Conservation (phyloP, 352 stramenopile genomes). For the Phytopythium ostracodes region DNA sequence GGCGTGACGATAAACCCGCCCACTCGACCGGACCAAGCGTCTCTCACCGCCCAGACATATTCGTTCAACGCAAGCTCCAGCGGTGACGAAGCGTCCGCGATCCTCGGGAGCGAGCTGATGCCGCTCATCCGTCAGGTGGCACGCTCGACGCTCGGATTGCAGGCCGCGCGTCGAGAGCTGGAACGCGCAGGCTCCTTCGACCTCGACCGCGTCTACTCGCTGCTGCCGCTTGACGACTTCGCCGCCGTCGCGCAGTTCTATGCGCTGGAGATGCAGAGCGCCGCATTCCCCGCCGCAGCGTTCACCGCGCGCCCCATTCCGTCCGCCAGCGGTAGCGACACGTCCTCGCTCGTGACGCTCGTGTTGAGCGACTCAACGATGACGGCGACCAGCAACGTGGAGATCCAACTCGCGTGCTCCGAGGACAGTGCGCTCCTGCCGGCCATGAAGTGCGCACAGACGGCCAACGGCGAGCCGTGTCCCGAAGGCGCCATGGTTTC, state of each 20-base stretch:
- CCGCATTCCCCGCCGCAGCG: constrained; percentile 26
- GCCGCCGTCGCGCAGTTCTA: constrained; percentile 32
- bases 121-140: constrained; percentile 26
- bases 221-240: constrained; percentile 31
- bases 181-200: constrained; percentile 24
- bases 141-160: constrained; percentile 18
- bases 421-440: constrained; percentile 21
- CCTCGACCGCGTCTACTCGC: constrained; percentile 28
- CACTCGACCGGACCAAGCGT: constrained; percentile 18
- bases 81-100: not conserved
- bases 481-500: not conserved
- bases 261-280: constrained; percentile 33
- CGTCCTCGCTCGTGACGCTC: constrained; percentile 15
- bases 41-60: constrained; percentile 3
- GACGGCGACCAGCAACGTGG: constrained; percentile 1
- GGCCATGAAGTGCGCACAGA: constrained; percentile 18
- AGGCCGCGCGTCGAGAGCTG: constrained; percentile 23
- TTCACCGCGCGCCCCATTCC: constrained; percentile 28
- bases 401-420: constrained; percentile 28
- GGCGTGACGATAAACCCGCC: constrained; percentile 28
- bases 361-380: constrained; percentile 15
- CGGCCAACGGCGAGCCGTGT: constrained; percentile 28
- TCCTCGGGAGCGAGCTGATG: constrained; percentile 23
- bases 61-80: constrained; percentile 4
- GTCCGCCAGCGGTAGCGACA: not conserved